These are phyloP conservation scores for Podaxis sp. DNA, from an alignment of 768 basidiomycete genomes.

Conservation along the genomic window DNA sequence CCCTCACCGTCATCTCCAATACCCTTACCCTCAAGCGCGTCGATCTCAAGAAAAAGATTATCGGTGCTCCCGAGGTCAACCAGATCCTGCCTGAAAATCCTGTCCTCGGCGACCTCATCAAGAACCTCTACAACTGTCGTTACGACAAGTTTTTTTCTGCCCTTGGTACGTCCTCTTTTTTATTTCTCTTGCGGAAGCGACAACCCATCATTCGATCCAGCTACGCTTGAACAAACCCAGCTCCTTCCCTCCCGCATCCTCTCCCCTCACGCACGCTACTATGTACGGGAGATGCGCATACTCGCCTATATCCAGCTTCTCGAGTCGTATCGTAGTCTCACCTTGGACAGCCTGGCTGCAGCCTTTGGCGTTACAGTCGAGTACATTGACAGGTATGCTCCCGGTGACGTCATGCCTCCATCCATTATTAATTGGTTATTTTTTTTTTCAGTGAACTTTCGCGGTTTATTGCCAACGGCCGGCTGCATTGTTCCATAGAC, in stretches of 20 bases:
- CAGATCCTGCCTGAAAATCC: constrained; percentile 82
- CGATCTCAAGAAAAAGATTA: constrained; percentile 93
- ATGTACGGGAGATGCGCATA: constrained; percentile 95
- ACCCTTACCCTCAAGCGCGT: constrained; percentile 73
- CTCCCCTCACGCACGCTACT: constrained; percentile 81
- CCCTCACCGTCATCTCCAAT: constrained; percentile 76
- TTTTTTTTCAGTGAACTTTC: constrained; percentile 67
- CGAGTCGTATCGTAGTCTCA: constrained; percentile 88
- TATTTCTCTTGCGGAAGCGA: not conserved
- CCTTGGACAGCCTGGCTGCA: constrained; percentile 75
- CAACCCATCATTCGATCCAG: constrained; percentile 29
- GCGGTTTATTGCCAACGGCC: constrained; percentile 83
- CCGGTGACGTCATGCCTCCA: not conserved
- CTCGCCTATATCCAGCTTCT: constrained; percentile 88
- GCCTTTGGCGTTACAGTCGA: constrained; percentile 89
- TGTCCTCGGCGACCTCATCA: constrained; percentile 75
- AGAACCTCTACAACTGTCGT: constrained; percentile 87
- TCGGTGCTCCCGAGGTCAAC: constrained; percentile 82
- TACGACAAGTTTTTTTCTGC: constrained; percentile 94
- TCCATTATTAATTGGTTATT: not conserved
- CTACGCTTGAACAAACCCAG: constrained; percentile 82
- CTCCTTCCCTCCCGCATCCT: constrained; percentile 87
- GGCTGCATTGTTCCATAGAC: constrained; percentile 87
- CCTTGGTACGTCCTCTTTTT: constrained; percentile 49
- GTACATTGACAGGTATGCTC: constrained; percentile 79